These are phyloP conservation scores for Leishmania braziliensis DNA, from an alignment of 208 protist species.

Conservation along the genomic window DNA sequence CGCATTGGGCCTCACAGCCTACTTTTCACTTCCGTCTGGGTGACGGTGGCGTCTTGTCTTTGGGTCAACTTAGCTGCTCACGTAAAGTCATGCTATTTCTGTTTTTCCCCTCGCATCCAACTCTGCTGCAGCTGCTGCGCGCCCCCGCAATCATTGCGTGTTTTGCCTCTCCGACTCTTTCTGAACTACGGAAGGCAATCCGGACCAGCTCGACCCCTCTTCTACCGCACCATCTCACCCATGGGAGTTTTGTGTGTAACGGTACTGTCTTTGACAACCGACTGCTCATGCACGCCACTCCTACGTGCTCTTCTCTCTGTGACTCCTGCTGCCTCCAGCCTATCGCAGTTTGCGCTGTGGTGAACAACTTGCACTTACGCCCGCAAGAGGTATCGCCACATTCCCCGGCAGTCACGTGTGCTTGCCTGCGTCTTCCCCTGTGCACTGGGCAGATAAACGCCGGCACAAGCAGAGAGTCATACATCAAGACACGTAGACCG, in stretches of 20 bases:
- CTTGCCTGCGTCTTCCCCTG: not conserved
- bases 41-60: not conserved
- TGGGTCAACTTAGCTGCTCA: not conserved
- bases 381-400: not conserved
- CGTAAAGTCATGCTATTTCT: not conserved
- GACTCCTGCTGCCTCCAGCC: not conserved
- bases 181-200: not conserved
- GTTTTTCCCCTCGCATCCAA: not conserved
- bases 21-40: not conserved
- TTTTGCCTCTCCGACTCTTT: not conserved
- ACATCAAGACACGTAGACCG: not conserved
- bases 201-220: not conserved
- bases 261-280: not conserved
- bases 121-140: not conserved
- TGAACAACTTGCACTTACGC: not conserved
- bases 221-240: not conserved
- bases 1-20: not conserved
- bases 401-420: not conserved
- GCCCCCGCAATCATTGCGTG: not conserved
- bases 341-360: not conserved
- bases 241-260: not conserved
- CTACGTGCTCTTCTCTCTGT: not conserved
- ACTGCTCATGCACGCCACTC: not conserved
- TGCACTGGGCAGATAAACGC: not conserved
- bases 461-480: not conserved